phyloP scores from a whole-genome alignment of 306 rosid species.

The Cyclanthera cordifolia region DNA sequence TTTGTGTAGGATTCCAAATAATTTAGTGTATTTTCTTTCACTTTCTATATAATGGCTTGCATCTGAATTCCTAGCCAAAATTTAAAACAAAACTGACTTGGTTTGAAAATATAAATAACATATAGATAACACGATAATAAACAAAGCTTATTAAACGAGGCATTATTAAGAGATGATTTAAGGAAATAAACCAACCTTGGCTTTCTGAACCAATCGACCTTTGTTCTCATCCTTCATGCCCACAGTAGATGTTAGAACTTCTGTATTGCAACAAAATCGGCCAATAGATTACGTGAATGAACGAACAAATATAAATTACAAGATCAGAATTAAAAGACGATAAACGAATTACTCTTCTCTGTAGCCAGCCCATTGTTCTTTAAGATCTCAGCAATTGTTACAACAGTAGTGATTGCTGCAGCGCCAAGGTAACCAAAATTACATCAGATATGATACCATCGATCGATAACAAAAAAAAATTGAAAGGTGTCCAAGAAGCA shows the following conservation, averaged over 20 bases:
- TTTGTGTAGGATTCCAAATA: too few relatives aligned
- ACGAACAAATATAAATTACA: too few relatives aligned
- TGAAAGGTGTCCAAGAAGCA: neutral
- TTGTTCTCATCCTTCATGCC: constrained; percentile 86
- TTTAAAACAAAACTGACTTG: too few relatives aligned
- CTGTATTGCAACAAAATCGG: constrained; percentile 35
- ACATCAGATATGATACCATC: neutral
- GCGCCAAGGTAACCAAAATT: neutral
- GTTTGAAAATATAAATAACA: too few relatives aligned
- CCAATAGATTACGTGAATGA: neutral
- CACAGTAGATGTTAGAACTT: constrained; percentile 75
- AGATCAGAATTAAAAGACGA: too few relatives aligned
- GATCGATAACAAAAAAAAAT: neutral
- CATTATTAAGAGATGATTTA: too few relatives aligned
- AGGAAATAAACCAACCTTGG: constrained; percentile 34
- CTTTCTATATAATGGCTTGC: too few relatives aligned
- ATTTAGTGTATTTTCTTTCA: too few relatives aligned
- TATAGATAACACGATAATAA: too few relatives aligned
- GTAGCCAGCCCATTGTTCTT: constrained; percentile 90
- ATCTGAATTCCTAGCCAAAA: too few relatives aligned
- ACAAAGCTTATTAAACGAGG: too few relatives aligned
- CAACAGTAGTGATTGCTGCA: constrained; percentile 88
- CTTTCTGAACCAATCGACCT: constrained; percentile 86
- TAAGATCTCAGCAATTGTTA: constrained; percentile 85
- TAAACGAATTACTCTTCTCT: constrained; percentile 55